These are phyloP conservation scores for Amanita thiersii DNA, from an alignment of 768 basidiomycete species.

Conservation along the genomic window DNA sequence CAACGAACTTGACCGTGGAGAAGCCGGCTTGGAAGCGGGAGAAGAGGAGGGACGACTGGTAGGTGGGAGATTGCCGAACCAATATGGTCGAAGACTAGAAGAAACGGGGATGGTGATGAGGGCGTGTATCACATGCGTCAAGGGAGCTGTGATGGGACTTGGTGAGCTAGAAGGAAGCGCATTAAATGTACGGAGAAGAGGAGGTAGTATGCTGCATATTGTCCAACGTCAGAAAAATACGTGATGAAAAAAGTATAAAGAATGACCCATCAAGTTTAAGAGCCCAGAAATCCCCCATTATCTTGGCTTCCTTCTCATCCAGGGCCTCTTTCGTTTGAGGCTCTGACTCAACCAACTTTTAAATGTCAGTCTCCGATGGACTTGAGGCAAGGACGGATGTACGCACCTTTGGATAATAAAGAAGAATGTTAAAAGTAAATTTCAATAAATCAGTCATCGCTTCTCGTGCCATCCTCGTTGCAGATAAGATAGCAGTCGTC, in stretches of 20 bases:
- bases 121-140: conserved; percentile 77
- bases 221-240: background rate
- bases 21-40: conserved; percentile 29
- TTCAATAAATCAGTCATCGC: conserved; percentile 83
- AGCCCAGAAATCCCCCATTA: conserved; percentile 74
- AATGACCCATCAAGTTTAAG: conserved; percentile 62
- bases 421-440: conserved; percentile 70
- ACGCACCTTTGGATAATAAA: conserved; percentile 73
- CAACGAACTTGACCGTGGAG: conserved; percentile 18
- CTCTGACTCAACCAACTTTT: conserved; percentile 37
- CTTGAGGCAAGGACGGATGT: background rate
- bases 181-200: conserved; percentile 65
- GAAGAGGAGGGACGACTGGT: conserved; percentile 26
- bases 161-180: conserved; percentile 53
- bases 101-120: conserved; percentile 73
- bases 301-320: conserved; percentile 28
- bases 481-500: conserved; percentile 35
- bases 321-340: conserved; percentile 25
- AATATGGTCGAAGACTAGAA: conserved; percentile 43
- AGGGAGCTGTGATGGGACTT: conserved; percentile 59
- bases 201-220: conserved; percentile 50
- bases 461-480: conserved; percentile 51
- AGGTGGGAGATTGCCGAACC: conserved; percentile 45
- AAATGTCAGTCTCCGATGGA: conserved; percentile 6
- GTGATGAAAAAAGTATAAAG: background rate